Conservation (phyloP, 352 stramenopile species). For the Globisporangium polare region DNA sequence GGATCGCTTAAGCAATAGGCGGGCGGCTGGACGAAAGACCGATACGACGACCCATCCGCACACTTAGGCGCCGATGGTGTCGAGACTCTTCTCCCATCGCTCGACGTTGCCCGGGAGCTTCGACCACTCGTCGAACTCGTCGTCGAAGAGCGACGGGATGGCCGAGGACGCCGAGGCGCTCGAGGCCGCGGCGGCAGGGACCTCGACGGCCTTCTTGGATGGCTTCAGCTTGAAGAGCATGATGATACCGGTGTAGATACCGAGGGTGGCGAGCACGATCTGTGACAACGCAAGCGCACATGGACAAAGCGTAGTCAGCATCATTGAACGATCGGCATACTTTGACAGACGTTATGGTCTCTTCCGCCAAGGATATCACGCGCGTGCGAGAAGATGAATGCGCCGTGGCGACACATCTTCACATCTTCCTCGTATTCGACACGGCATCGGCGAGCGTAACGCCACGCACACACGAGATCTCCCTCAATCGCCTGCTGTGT, state of each 20-base stretch:
- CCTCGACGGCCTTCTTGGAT: slow-evolving; percentile 67
- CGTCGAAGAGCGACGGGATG: slow-evolving; percentile 81
- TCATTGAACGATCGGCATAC: neutral
- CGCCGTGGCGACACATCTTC: neutral
- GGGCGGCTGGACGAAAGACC: slow-evolving; percentile 1
- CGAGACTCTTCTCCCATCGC: slow-evolving; percentile 87
- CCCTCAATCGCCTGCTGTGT: neutral
- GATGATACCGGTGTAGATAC: slow-evolving; percentile 76
- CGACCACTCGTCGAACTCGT: slow-evolving; percentile 86
- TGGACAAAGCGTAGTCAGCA: neutral
- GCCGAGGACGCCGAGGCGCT: slow-evolving; percentile 40
- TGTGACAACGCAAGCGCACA: slow-evolving; percentile 11
- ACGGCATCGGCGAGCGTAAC: neutral
- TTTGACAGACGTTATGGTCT: neutral
- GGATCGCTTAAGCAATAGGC: slow-evolving; percentile 5
- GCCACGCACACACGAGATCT: neutral
- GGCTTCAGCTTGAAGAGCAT: slow-evolving; percentile 85
- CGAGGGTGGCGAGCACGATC: slow-evolving; percentile 83
- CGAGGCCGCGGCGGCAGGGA: slow-evolving; percentile 34
- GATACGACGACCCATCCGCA: neutral
- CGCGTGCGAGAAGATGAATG: neutral
- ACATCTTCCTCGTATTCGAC: neutral
- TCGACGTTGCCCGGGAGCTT: slow-evolving; percentile 81
- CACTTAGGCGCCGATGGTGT: slow-evolving; percentile 79
- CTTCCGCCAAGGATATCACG: neutral